Conservation (phyloP, 352 stramenopile species). For the Pythium periplocum region DNA sequence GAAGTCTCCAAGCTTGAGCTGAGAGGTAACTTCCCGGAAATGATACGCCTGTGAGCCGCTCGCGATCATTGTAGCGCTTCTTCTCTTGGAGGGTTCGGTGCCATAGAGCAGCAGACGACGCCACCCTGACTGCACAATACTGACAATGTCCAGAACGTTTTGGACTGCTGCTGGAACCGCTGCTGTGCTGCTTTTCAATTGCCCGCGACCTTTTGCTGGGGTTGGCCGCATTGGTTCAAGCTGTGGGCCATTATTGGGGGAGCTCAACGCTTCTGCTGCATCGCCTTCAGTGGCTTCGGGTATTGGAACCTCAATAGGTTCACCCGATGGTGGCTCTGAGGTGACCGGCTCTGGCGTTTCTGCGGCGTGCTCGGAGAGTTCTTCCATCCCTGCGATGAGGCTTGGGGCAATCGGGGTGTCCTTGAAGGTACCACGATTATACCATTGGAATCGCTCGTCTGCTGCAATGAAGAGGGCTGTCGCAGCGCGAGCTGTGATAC, state of each 20-base stretch:
- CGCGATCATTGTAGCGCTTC: constrained; percentile 40
- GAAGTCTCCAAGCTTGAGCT: constrained; percentile 28
- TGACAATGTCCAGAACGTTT: constrained; percentile 50
- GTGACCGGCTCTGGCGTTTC: no score
- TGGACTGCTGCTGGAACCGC: constrained; percentile 24
- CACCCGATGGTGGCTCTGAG: no score
- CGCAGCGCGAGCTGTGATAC: constrained; percentile 22
- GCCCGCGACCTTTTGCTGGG: neutral
- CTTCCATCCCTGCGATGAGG: no score
- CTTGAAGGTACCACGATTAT: constrained; percentile 31
- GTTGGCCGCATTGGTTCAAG: no score
- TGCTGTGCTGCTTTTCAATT: constrained; percentile 25
- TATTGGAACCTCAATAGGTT: no score
- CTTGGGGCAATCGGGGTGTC: constrained; percentile 1
- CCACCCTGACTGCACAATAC: constrained; percentile 34
- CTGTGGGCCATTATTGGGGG: no score
- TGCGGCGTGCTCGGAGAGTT: no score
- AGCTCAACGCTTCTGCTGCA: no score
- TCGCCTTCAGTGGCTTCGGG: no score
- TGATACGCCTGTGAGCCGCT: constrained; percentile 50
- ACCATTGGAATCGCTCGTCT: constrained; percentile 65
- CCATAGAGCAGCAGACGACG: constrained; percentile 39
- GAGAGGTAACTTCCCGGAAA: constrained; percentile 34
- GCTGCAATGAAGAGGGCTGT: constrained; percentile 36
- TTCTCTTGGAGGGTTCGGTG: constrained; percentile 30